Base-by-base conservation (phyloP, 148 eudicot genomes). In the Tetragonia tetragonoides region DNA sequence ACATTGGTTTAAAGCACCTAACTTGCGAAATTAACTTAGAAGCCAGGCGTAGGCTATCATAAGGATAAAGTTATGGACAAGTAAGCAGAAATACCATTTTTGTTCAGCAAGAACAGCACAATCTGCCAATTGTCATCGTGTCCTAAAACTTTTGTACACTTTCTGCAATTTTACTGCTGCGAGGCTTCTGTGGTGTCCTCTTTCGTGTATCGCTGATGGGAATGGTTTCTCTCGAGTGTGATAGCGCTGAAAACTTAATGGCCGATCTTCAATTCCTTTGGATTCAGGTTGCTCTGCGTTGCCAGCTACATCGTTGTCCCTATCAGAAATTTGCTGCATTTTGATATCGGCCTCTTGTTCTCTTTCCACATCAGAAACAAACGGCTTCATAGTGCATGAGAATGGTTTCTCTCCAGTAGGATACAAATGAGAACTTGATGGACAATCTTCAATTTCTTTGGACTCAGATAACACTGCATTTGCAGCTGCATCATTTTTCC, bases 41-140 rank as follows among this genome's bases (percentile, higher is more conserved):
- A 28, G 34, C 34, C 1, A 28, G 34, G 0, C 34, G 34, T 28
- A 28, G 34, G 34, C 34, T 28, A 28, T 28, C 0, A 28, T 1
- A 28, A 28, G 34, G 34, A 28, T 28, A 28, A 28, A 46, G 49
- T 46, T 46, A 3, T 18, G 10, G 1, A 10, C 7, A 66, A 56
- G 9, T 38, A 17, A 46, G 60, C 16, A 72, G 24, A 59, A 28
- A 23, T 75, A 78, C 90, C 89, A 87, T 79, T 82, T 85, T 67
- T 89, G 91, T 81, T 88, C 91, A 62, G 88, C 84, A 69, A 89
- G 81, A 67, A 89, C 92, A 40, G 92, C 92, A 80, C 90, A 89
- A 53, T 89, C 92, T 10, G 92, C 92, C 46, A 89, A 79, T 70
- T 85, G 84, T 72, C 92, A 83, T 79, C 92, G 82, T 6, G 87